Base-by-base conservation (phyloP, 2,329 filamentous ascomycete genomes). In the Aspergillus fumigatus region DNA sequence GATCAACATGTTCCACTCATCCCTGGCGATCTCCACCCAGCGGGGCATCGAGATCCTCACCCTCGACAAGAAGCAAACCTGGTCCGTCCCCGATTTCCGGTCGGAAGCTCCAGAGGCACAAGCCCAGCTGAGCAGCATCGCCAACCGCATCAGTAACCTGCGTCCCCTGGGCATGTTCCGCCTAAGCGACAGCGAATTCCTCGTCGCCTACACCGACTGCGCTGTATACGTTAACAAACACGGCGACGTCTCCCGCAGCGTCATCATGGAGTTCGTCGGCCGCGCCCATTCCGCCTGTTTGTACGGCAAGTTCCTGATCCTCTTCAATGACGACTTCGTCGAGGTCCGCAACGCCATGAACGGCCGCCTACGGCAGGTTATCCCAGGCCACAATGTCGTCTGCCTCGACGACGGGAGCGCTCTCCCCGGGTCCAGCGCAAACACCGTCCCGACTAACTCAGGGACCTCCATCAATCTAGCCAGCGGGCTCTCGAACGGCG, bases 261-360 rank as follows among this genome's bases (percentile, higher is more conserved):
- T 97, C 57, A 92, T 97, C 68, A 96, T 99, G 92, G 92, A 97
- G 71, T 99, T 97, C 73, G 94, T 96, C n/a, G 94, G 94, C 63
- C 93, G 88, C 67, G 94, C 94, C 1, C 87, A 88, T 60, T 85
- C 86, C 11, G 92, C 92, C 1, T 94, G 92, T 59, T 87, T 97
- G 77, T 95, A 91, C 66, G 92, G 92, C 1, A 88, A 92, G 56
- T 97, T 96, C 72, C 83, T 99, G 4, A 80, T 99, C 7, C 84
- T 99, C 4, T 96, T 97, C 77, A 94, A 97, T 72, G 88, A 90
- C 23, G 93, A 97, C 73, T 99, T 97, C 65, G 91, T 99, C 50
- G 94, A 99, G 77, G 91, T 99, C 53, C 85, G 94, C 54, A 97
- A 99, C 67, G 94, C 94, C 19, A 91, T 97, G 78, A 97, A 97